Conservation (phyloP, 768 basidiomycete species). For the Xanthoconium purpureum region DNA sequence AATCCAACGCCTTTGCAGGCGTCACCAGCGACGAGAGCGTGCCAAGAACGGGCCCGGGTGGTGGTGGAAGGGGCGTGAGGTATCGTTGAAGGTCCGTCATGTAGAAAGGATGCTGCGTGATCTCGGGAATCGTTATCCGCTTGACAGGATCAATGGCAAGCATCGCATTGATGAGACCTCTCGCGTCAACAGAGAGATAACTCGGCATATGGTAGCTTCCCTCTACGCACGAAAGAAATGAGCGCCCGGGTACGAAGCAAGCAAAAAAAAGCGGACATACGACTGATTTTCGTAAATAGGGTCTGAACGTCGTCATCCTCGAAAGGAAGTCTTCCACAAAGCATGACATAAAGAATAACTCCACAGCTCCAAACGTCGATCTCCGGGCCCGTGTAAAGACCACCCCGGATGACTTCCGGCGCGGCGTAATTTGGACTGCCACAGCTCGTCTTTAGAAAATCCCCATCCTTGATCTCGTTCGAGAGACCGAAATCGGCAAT, state of each 20-base stretch:
- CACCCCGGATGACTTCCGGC: slow-evolving; percentile 94
- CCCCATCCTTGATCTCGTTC: slow-evolving; percentile 94
- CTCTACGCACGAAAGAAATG: slow-evolving; percentile 44
- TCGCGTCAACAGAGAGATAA: slow-evolving; percentile 77
- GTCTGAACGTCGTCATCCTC: slow-evolving; percentile 95
- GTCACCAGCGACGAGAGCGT: slow-evolving; percentile 70
- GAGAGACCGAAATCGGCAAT: slow-evolving; percentile 99
- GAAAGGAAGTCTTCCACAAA: slow-evolving; percentile 92
- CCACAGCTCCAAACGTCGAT: slow-evolving; percentile 83
- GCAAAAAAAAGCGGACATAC: slow-evolving; percentile 39
- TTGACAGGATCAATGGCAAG: slow-evolving; percentile 92
- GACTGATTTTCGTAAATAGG: slow-evolving; percentile 91
- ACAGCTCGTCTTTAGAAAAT: slow-evolving; percentile 89
- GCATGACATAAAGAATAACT: slow-evolving; percentile 98
- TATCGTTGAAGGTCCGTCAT: slow-evolving; percentile 82
- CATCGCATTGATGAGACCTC: slow-evolving; percentile 81
- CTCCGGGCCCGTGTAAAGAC: slow-evolving; percentile 95
- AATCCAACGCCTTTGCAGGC: slow-evolving; percentile 65
- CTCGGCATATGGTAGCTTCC: slow-evolving; percentile 83
- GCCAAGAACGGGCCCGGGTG: slow-evolving; percentile 73
- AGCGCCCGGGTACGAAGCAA: background rate
- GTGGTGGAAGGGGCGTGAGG: slow-evolving; percentile 77
- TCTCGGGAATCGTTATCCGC: slow-evolving; percentile 90
- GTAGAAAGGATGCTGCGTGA: slow-evolving; percentile 89
- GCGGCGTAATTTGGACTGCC: slow-evolving; percentile 99